Evolutionary conservation across 129 eudicot genomes (phyloP).

Genomic region (Pseudognaphalium luteoalbum): DNA sequence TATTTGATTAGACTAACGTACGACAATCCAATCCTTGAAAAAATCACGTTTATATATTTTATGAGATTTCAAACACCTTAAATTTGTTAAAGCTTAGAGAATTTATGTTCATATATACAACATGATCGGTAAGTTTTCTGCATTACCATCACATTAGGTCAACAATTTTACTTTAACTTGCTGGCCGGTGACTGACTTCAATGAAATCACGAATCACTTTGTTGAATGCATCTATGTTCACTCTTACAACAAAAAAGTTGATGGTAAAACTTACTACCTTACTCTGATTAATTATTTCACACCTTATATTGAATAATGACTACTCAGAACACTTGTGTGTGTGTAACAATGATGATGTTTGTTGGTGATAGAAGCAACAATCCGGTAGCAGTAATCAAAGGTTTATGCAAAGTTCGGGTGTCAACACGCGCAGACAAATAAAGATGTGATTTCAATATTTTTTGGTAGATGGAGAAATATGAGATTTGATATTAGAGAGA

Average conservation of each 20-base stretch:
- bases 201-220: slow-evolving; percentile 80
- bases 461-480: too few species aligned
- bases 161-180: slow-evolving; percentile 21
- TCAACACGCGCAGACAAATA: too few species aligned
- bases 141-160: slow-evolving; percentile 8
- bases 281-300: not conserved
- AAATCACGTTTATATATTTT: too few species aligned
- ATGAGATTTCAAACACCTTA: not conserved
- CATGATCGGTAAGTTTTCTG: not conserved
- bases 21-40: not conserved
- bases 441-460: too few species aligned
- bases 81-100: slow-evolving; percentile 10
- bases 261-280: slow-evolving; percentile 44
- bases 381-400: too few species aligned
- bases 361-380: too few species aligned
- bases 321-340: not conserved
- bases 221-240: slow-evolving; percentile 72
- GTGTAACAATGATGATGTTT: too few species aligned
- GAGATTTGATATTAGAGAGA: too few species aligned
- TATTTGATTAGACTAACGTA: not conserved
- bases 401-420: too few species aligned
- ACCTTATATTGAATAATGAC: slow-evolving; percentile 12
- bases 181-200: slow-evolving; percentile 78
- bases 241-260: slow-evolving; percentile 48
- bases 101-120: not conserved